These are phyloP conservation scores for Arabidopsis arenosa DNA, from an alignment of 345 rosid genomes.

Conservation along the genomic window DNA sequence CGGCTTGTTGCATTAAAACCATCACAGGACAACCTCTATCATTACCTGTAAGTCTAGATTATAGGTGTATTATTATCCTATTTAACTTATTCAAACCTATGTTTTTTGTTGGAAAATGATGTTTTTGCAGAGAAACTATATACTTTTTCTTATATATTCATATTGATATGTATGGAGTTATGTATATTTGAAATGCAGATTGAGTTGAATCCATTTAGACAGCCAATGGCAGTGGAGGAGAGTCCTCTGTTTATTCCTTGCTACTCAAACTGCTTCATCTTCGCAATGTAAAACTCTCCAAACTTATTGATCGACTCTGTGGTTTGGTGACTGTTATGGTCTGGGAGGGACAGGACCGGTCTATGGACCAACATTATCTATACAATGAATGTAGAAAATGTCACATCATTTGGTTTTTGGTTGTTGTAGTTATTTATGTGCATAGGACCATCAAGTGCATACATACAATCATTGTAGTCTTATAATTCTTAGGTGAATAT, in stretches of 20 bases:
- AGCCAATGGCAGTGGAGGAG: constrained; percentile 88
- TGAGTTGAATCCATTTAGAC: constrained; percentile 89
- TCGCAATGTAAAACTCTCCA: constrained; percentile 54
- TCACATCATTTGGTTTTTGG: constrained; percentile 28
- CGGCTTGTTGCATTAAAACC: constrained; percentile 63
- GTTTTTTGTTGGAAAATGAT: constrained; percentile 24
- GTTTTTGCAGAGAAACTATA: neutral
- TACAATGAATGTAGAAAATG: constrained; percentile 15
- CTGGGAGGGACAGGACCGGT: neutral
- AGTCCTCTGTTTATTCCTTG: constrained; percentile 74
- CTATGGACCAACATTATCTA: neutral
- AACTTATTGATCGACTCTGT: neutral
- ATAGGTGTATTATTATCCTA: constrained; percentile 2
- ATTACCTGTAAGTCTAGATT: constrained; percentile 53
- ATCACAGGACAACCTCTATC: constrained; percentile 58
- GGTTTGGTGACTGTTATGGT: neutral
- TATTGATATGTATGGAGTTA: neutral
- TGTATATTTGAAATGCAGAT: constrained; percentile 53
- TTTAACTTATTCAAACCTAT: neutral
- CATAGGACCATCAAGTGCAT: constrained; percentile 33
- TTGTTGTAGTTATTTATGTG: constrained; percentile 40
- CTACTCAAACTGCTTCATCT: constrained; percentile 92
- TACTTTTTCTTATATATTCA: neutral
- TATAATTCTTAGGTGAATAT: constrained; percentile 19
- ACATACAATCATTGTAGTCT: constrained; percentile 28